These are phyloP conservation scores for Pelargonium myrrhifolium DNA, from an alignment of 441 rosid species.

Conservation along the genomic window DNA sequence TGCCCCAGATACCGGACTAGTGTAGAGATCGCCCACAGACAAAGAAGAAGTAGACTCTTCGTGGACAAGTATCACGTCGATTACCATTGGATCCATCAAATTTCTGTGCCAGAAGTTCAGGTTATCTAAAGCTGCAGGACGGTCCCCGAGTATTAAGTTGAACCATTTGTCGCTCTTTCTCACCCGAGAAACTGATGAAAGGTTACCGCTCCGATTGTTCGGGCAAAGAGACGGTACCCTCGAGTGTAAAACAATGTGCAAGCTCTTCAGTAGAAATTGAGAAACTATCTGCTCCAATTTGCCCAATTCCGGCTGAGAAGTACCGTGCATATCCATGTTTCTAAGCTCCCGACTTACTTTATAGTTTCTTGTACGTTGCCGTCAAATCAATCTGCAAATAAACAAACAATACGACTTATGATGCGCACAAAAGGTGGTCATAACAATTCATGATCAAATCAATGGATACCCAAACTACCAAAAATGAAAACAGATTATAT, in stretches of 20 bases:
- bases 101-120: slow-evolving; percentile 67
- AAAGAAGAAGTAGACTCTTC: slow-evolving; percentile 34
- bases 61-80: slow-evolving; percentile 63
- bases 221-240: slow-evolving; percentile 68
- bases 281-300: slow-evolving; percentile 66
- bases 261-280: slow-evolving; percentile 63
- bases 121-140: slow-evolving; percentile 63
- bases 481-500: not conserved
- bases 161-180: slow-evolving; percentile 87
- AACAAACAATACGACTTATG: not conserved
- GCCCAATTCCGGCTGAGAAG: slow-evolving; percentile 38
- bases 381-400: not conserved
- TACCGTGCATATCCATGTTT: slow-evolving; percentile 38
- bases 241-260: slow-evolving; percentile 66
- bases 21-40: slow-evolving; percentile 28
- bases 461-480: not conserved
- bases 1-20: slow-evolving; percentile 21
- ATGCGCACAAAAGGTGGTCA: not conserved
- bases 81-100: slow-evolving; percentile 65
- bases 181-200: slow-evolving; percentile 31
- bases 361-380: not conserved
- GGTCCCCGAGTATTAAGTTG: slow-evolving; percentile 73
- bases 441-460: not conserved
- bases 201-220: slow-evolving; percentile 29
- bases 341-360: not conserved